Base-by-base conservation (phyloP, 371 early-diverging fungal species). In the Syncephalastrum sp. region DNA sequence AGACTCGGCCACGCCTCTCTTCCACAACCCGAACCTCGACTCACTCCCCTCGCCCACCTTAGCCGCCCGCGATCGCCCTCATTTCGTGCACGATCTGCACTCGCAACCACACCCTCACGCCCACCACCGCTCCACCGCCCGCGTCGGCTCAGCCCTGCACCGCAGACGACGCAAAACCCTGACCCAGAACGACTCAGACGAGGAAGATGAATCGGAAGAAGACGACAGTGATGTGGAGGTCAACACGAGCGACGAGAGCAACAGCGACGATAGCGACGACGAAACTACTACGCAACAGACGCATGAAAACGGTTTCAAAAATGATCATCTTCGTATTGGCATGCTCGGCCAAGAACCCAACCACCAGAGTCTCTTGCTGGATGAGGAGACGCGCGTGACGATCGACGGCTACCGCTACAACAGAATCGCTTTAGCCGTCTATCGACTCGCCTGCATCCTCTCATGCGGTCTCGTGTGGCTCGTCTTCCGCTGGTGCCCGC, bases 401-500 rank as follows among this genome's bases (percentile, higher is more conserved):
- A 82, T 91, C 42, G 64, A 69, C 15, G 96, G 94, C 5, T 88
- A 91, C 68, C 74, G 70, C 0, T 73, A 70, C 58, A 67, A 82
- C 41, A 48, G 59, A 25, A 16, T 71, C 1, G 67, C 77, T 2
- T 53, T 75, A 16, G 65, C 83, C 29, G 14, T 87, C 8, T 95
- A 89, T 67, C 70, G 81, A 48, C 2, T 88, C 3, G 58, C 77
- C 5, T 88, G 86, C 27, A n/a, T 91, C 42, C 50, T 89, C 33
- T 82, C 92, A 1, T 68, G 75, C 4, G 97, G 97, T 3, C 42
- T 91, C 14, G 60, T 89, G 3, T 90, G 85, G 64, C 73, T 96
- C 12, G 45, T 93, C 4, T 88, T 85, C 57, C 84, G 93, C 42
- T 96, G 97, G 97, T 70, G 94, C 55, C 93, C 95, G 19, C 66